Evolutionary conservation across 2,329 filamentous ascomycete genomes (phyloP), one percentile per base, ranked within the genome.

Genomic region (Pezicula carpinea): DNA sequence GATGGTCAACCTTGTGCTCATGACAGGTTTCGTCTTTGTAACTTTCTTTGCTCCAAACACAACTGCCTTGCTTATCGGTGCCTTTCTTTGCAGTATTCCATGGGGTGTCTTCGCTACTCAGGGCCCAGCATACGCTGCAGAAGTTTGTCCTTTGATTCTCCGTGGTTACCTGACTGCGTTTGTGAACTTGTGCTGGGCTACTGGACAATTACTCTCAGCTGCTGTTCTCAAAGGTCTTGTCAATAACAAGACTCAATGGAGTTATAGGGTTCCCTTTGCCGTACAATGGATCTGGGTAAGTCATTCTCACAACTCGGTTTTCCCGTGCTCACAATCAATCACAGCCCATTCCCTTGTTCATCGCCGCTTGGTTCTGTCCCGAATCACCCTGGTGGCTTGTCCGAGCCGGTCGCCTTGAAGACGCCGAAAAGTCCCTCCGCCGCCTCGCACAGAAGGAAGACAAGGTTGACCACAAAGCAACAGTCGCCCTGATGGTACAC

Each of bases 131-230:
- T 57, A 54, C 31, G 55, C 55, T 10, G 69, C 69, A 22, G 74
- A 76, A 54, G 72, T 76, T 26, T 75, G 72, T 48, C 74, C 74
- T 4, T 68, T 76, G 21, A 70, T 70, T 23, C 62, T 77, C 7
- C 68, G 74, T 44, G 72, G 70, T n/a, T 75, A 75, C 52, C 62
- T 76, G 33, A 74, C 72, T 0, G 73, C 72, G 1, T 76, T 74
- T 45, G 69, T 73, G 51, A 74, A 74, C 56, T 67, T 74, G 53
- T 75, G 73, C 65, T 76, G 73, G 72, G 73, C 43, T 18, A 49
- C 72, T 5, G 70, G 71, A 14, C 71, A 73, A 49, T 52, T 73
- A 35, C 68, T 73, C 43, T 69, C 69, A 14, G 64, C 72, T 26
- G 70, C 69, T 6, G 69, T 72, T 5, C 69, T 74, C 46, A 67